phyloP scores from a whole-genome alignment of 2,329 filamentous ascomycete species.

The Pyrenophora graminea region DNA sequence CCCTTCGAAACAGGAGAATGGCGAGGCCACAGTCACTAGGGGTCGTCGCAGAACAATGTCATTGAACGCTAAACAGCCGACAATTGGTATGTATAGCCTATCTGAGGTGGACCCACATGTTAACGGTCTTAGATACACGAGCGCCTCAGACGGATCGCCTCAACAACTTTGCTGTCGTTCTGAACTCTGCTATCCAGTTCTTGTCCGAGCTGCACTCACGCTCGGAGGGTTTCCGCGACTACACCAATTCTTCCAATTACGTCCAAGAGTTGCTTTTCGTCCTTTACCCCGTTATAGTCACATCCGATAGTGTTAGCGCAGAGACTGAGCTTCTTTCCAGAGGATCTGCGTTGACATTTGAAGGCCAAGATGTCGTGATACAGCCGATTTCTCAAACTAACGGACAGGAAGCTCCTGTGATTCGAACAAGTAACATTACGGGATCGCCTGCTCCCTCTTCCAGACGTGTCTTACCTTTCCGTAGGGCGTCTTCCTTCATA shows the following conservation, averaged over 20 bases:
- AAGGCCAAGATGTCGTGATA: slow-evolving; percentile 82
- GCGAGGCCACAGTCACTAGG: slow-evolving; percentile 35
- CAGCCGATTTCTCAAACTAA: slow-evolving; percentile 69
- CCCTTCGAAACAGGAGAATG: slow-evolving; percentile 21
- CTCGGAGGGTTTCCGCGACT: slow-evolving; percentile 80
- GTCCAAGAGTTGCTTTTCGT: slow-evolving; percentile 76
- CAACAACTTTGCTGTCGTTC: slow-evolving; percentile 64
- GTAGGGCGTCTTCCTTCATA: slow-evolving; percentile 87
- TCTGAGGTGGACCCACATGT: not conserved
- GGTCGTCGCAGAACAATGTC: slow-evolving; percentile 68
- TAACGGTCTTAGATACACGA: slow-evolving; percentile 36
- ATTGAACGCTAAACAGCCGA: slow-evolving; percentile 60
- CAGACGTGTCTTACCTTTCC: slow-evolving; percentile 65
- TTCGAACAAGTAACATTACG: slow-evolving; percentile 70
- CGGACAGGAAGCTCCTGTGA: slow-evolving; percentile 64
- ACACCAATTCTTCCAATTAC: slow-evolving; percentile 78
- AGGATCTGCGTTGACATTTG: slow-evolving; percentile 79
- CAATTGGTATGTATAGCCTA: slow-evolving; percentile 30
- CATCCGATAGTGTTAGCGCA: slow-evolving; percentile 78
- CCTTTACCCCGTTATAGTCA: slow-evolving; percentile 86
- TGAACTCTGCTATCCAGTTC: slow-evolving; percentile 79
- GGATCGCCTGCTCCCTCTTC: slow-evolving; percentile 37
- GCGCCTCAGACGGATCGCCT: slow-evolving; percentile 47
- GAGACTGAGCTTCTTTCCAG: slow-evolving; percentile 86
- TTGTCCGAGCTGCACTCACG: slow-evolving; percentile 76